A percentile compares a stretch with the other conserved stretches of the same genome.
phyloP scores from a whole-genome alignment of 257 asterid genomes.

The Solanum appendiculatum region DNA sequence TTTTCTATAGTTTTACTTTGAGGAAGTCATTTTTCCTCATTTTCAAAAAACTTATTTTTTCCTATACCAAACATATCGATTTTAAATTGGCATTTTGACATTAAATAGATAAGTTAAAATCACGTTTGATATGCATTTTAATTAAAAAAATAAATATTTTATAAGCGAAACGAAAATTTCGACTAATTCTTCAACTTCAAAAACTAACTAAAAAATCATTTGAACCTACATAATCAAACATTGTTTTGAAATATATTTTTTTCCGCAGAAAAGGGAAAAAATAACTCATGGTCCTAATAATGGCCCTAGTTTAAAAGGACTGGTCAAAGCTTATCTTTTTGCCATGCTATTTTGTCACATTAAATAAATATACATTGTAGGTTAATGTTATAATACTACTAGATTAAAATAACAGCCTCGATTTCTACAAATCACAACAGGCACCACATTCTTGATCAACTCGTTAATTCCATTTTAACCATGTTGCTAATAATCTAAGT shows the following conservation, averaged over 20 bases:
- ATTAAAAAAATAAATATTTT: background rate
- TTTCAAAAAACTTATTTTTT: background rate
- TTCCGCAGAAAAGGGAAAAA: background rate
- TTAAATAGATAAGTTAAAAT: background rate
- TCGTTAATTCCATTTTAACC: background rate
- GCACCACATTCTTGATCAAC: background rate
- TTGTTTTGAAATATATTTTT: background rate
- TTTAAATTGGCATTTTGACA: background rate
- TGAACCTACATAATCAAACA: background rate
- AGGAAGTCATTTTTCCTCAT: background rate
- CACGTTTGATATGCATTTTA: background rate
- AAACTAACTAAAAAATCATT: background rate
- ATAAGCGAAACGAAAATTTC: background rate
- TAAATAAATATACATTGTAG: background rate
- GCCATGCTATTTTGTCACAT: background rate
- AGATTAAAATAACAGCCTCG: background rate
- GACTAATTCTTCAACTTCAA: background rate
- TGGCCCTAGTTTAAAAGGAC: background rate
- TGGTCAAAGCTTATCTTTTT: background rate
- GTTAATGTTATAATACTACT: background rate
- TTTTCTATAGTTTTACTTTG: too few relatives aligned
- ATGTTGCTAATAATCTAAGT: background rate
- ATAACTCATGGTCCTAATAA: background rate
- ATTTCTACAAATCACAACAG: background rate
- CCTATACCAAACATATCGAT: background rate